These are phyloP conservation scores for Torulaspora maleeae DNA, from an alignment of 805 yeast genomes.

Conservation along the genomic window DNA sequence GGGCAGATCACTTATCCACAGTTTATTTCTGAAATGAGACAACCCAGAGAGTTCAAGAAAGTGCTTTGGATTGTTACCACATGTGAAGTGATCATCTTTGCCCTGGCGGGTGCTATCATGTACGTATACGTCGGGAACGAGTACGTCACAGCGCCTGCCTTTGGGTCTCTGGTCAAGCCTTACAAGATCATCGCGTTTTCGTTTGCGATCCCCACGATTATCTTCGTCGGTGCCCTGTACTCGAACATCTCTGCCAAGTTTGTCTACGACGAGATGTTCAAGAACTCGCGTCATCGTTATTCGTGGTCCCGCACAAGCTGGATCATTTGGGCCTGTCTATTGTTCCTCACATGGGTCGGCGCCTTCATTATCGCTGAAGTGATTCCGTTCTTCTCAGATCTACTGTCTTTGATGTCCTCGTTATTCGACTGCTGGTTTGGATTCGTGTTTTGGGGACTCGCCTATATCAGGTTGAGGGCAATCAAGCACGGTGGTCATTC, in stretches of 20 bases:
- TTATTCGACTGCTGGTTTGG: slow-evolving; percentile 65
- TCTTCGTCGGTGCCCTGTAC: slow-evolving; percentile 53
- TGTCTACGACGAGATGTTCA: slow-evolving; percentile 45
- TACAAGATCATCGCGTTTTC: slow-evolving; percentile 54
- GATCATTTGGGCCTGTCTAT: slow-evolving; percentile 46
- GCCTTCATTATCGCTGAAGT: slow-evolving; percentile 61
- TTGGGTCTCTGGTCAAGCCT: slow-evolving; percentile 45
- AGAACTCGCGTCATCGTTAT: slow-evolving; percentile 41
- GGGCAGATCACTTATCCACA: slow-evolving; percentile 63
- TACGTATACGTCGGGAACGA: slow-evolving; percentile 55
- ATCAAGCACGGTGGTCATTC: slow-evolving; percentile 32
- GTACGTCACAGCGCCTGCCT: slow-evolving; percentile 56
- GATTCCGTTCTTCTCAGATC: slow-evolving; percentile 58
- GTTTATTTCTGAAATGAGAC: slow-evolving; percentile 55
- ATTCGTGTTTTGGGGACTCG: slow-evolving; percentile 59
- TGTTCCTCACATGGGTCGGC: slow-evolving; percentile 44
- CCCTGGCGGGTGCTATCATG: slow-evolving; percentile 53
- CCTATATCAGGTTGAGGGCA: slow-evolving; percentile 45
- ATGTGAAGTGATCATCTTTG: slow-evolving; percentile 46
- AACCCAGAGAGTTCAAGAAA: slow-evolving; percentile 54
- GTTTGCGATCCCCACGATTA: slow-evolving; percentile 56
- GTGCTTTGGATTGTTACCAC: slow-evolving; percentile 49
- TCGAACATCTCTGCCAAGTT: slow-evolving; percentile 52
- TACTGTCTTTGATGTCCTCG: slow-evolving; percentile 55
- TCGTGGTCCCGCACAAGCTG: slow-evolving; percentile 50